These are phyloP conservation scores for Liriodendron chinense DNA, from an alignment of 164 flowering plant genomes.

Conservation along the genomic window DNA sequence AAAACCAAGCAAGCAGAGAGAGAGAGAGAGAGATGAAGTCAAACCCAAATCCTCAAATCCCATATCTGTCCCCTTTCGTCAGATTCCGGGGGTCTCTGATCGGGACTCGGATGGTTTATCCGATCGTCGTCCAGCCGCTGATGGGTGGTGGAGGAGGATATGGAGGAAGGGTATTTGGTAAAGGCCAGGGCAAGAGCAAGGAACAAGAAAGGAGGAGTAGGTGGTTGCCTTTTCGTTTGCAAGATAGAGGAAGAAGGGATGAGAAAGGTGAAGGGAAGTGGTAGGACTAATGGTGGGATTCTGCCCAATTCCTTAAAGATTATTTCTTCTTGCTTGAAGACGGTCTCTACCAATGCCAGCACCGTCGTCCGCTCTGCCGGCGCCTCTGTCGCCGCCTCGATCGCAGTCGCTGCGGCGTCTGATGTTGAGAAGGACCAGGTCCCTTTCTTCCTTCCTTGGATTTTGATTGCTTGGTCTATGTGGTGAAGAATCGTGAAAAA, in stretches of 20 bases:
- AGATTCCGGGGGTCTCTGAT: slow-evolving; percentile 10
- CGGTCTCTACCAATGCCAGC: slow-evolving; percentile 59
- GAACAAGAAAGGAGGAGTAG: not conserved
- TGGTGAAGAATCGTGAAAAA: not conserved
- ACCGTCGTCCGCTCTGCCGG: slow-evolving; percentile 67
- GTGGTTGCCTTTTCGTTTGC: not conserved
- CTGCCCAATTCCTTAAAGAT: slow-evolving; percentile 74
- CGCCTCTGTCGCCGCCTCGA: slow-evolving; percentile 60
- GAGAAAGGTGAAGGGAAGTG: slow-evolving; percentile 31
- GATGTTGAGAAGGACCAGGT: slow-evolving; percentile 74
- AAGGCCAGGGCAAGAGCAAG: not conserved
- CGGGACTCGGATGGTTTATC: slow-evolving; percentile 27
- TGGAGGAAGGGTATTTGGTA: slow-evolving; percentile 14
- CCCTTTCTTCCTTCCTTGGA: not conserved
- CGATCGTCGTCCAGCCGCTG: slow-evolving; percentile 12
- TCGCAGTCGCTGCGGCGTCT: slow-evolving; percentile 26
- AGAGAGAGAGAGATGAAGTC: slow-evolving; percentile 16
- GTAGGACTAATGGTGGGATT: slow-evolving; percentile 41
- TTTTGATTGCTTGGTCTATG: not conserved
- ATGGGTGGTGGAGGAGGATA: slow-evolving; percentile 16
- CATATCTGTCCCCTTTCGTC: not conserved
- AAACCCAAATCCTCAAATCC: slow-evolving; percentile 1
- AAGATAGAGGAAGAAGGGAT: slow-evolving; percentile 9
- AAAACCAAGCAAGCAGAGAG: not conserved
- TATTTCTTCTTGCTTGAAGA: slow-evolving; percentile 75